These are phyloP conservation scores for Nicotiana tomentosiformis DNA, from an alignment of 257 asterid genomes.

Conservation along the genomic window DNA sequence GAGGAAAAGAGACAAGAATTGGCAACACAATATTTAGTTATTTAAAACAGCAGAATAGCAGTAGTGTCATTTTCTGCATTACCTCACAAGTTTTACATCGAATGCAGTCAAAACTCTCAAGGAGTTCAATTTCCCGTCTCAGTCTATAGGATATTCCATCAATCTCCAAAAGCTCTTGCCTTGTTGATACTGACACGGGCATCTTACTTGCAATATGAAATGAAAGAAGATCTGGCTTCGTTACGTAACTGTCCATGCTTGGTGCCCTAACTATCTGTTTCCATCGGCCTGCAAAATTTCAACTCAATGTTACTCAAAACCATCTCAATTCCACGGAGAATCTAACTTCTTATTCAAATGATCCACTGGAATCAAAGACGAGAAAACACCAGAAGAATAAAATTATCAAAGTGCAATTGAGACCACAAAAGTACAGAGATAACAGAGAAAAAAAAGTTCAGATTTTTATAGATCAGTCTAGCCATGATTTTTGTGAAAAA, in stretches of 20 bases:
- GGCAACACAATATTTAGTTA: not conserved
- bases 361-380: not conserved
- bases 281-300: constrained; percentile 76
- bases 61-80: constrained; percentile 10
- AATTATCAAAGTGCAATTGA: not conserved
- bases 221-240: constrained; percentile 88
- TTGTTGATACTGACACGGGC: constrained; percentile 76
- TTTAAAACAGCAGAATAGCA: not conserved
- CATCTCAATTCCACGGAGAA: not conserved
- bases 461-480: not conserved
- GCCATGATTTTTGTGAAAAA: constrained; percentile 2
- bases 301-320: not conserved
- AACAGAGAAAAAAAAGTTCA: not conserved
- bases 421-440: not conserved
- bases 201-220: constrained; percentile 93
- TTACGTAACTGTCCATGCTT: constrained; percentile 64
- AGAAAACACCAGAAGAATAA: not conserved
- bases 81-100: constrained; percentile 86
- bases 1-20: constrained; percentile 12
- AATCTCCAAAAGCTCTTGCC: constrained; percentile 97
- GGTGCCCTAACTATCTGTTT: constrained; percentile 78
- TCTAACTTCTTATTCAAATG: not conserved
- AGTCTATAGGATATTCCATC: constrained; percentile 91
- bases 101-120: constrained; percentile 78
- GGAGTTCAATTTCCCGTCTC: constrained; percentile 83